Conservation (phyloP, 306 rosid genomes). For the Heteromeles arbutifolia region DNA sequence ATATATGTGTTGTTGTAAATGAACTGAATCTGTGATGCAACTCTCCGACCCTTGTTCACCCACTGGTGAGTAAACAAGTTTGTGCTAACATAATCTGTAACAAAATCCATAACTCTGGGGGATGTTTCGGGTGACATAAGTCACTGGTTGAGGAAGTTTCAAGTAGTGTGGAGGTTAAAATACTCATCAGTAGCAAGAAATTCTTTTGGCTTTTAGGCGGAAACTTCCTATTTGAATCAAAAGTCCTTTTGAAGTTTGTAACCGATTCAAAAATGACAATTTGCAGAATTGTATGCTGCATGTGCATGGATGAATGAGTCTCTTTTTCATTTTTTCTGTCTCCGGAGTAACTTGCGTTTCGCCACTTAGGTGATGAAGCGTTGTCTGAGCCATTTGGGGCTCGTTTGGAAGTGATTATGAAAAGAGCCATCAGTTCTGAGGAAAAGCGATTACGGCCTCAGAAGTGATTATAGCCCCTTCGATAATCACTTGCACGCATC, state of each 20-base stretch:
- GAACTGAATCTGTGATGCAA: constrained; percentile 38
- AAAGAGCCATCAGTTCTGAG: neutral
- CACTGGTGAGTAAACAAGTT: constrained; percentile 24
- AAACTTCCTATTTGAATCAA: neutral
- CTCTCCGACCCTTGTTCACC: constrained; percentile 32
- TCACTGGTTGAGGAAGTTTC: constrained; percentile 26
- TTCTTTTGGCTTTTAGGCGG: constrained; percentile 7
- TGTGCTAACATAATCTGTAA: constrained; percentile 41
- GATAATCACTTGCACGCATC: too few relatives aligned
- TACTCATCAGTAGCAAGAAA: constrained; percentile 28
- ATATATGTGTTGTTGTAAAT: constrained; percentile 65
- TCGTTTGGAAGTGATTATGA: neutral
- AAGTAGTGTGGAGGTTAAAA: constrained; percentile 22
- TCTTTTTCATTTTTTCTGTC: neutral
- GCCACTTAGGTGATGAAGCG: neutral
- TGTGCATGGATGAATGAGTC: neutral
- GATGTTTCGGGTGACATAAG: constrained; percentile 18
- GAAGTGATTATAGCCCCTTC: neutral
- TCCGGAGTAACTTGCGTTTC: neutral
- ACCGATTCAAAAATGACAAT: neutral
- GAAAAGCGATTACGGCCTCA: neutral
- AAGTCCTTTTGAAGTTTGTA: neutral
- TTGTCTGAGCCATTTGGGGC: neutral
- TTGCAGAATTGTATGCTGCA: neutral
- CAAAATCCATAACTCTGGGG: constrained; percentile 12